Conservation (phyloP, 1,284 basidiomycete genomes). For the Filobasidium uniguttulatum region DNA sequence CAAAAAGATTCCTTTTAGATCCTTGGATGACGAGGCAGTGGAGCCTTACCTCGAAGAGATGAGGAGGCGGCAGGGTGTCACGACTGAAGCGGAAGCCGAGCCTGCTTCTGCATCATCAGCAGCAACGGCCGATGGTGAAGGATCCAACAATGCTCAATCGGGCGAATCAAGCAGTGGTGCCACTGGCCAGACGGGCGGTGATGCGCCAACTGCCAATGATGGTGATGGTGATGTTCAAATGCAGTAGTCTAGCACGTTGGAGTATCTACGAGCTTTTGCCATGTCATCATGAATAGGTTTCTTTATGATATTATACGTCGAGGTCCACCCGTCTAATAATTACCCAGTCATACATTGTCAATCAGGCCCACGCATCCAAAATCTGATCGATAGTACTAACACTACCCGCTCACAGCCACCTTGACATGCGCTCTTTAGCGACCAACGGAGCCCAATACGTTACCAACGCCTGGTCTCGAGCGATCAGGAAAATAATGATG, state of each 20-base stretch:
- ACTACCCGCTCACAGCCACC: not conserved
- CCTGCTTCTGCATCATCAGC: no score
- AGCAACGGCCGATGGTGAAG: conserved; percentile 29
- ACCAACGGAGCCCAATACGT: conserved; percentile 12
- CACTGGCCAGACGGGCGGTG: conserved; percentile 28
- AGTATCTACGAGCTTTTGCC: no score
- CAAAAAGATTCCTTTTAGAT: conserved; percentile 31
- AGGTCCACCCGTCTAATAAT: no score
- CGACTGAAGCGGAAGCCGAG: conserved; percentile 45
- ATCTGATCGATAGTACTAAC: no score
- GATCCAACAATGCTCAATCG: conserved; percentile 17
- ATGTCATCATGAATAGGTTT: no score
- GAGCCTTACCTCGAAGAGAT: conserved; percentile 51
- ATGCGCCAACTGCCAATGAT: conserved; percentile 16
- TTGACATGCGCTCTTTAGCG: not conserved
- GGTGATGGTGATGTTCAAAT: conserved; percentile 62
- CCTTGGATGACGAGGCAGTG: conserved; percentile 45
- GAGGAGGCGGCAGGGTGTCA: conserved; percentile 34
- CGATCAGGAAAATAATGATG: conserved; percentile 10
- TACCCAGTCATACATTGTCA: no score
- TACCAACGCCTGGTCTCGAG: conserved; percentile 11
- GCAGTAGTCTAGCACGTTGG: no score
- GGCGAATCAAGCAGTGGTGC: conserved; percentile 22
- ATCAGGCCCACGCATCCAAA: no score
- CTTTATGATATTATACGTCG: no score